Evolutionary conservation across 257 asterid genomes (phyloP).

Genomic region (Eucommia ulmoides): DNA sequence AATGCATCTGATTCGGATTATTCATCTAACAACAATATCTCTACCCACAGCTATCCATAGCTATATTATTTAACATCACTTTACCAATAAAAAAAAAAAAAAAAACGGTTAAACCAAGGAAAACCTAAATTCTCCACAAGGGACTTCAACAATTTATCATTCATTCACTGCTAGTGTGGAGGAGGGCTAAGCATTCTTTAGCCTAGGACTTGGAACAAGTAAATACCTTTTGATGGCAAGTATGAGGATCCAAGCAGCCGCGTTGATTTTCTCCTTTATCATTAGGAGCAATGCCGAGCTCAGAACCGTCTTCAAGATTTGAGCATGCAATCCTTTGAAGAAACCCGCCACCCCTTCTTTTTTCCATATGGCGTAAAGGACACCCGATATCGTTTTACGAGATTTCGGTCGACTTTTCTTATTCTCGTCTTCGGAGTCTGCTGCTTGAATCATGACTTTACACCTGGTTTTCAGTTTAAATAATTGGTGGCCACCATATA

Average conservation of each 20-base stretch:
- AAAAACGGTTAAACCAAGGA: too few species aligned
- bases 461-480: conserved; percentile 21
- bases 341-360: conserved; percentile 32
- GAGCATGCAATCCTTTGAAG: conserved; percentile 33
- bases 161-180: too few species aligned
- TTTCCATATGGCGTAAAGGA: conserved; percentile 22
- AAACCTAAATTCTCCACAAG: too few species aligned
- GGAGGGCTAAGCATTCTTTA: conserved; percentile 21
- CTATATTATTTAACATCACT: too few species aligned
- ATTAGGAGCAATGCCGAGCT: conserved; percentile 37
- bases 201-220: conserved; percentile 13
- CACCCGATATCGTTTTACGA: conserved; percentile 14
- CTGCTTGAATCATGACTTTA: conserved; percentile 40
- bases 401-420: conserved; percentile 15
- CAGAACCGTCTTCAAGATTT: conserved; percentile 34
- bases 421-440: conserved; percentile 15
- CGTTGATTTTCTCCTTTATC: conserved; percentile 37
- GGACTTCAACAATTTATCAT: too few species aligned
- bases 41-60: too few species aligned
- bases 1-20: too few species aligned
- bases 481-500: conserved; percentile 3
- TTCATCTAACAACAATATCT: too few species aligned
- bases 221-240: conserved; percentile 22
- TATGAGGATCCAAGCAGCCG: conserved; percentile 28
- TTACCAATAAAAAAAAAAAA: too few species aligned